Base-by-base conservation (phyloP, 1,284 basidiomycete genomes). In the Ceratobasidium sp. region DNA sequence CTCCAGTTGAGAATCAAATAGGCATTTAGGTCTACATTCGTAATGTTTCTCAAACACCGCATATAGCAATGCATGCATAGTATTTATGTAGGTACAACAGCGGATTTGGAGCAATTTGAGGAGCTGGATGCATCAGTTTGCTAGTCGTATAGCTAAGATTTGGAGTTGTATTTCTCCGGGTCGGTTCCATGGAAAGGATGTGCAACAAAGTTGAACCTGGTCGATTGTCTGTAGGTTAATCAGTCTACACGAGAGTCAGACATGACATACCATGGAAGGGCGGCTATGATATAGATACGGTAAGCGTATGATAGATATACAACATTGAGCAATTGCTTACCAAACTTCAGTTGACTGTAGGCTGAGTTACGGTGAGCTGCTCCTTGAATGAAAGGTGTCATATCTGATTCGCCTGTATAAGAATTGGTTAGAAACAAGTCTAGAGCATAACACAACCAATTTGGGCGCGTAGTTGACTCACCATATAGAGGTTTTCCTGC, bases 161-260 rank as follows among this genome's bases (percentile, higher is more conserved):
- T 75, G 61, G 73, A 12, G 38, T 78, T 26, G 84, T 97, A 97
- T 85, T 96, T 96, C 80, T 91, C 89, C 38, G 92, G 89, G 83
- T 97, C 94, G 38, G 92, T 91, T 13, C 96, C 96, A 84, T 98
- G 96, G 84, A 92, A 86, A 76, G 91, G 91, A 85, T 98, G 96
- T 85, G 96, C 93, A 82, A 96, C 95, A 77, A 97, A 87, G 87
- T 98, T 97, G 87, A 97, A 91, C 95, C 95, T 96, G 82, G 9
- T 54, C 42, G 75, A 73, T 52, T 68, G 38, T 42, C 28, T 48
- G 20, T 46, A 26, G 70, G 67, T 42, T 1, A 26, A 62, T 33
- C 52, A 44, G 54, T 20, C 9, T 10, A 33, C 40, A n/a, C 15
- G 44, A 42, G 33, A 4, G 65, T 33, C 4, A 40, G 33, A 23